phyloP scores from a whole-genome alignment of 768 basidiomycete species.

The Albatrellus ellisii region DNA sequence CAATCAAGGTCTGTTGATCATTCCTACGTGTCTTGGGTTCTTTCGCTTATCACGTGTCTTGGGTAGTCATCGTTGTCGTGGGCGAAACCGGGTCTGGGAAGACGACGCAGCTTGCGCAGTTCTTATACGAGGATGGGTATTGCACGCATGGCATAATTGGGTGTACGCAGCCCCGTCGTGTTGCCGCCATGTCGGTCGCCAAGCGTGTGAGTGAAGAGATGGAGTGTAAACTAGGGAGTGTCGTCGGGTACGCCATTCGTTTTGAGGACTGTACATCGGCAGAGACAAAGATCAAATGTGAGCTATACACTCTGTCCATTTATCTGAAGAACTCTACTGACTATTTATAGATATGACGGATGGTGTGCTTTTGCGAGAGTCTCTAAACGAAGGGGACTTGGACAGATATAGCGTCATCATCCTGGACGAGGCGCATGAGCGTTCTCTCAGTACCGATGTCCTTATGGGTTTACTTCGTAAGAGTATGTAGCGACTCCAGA shows the following conservation, averaged over 20 bases:
- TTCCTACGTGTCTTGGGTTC: background rate
- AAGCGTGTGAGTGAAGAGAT: conserved; percentile 99
- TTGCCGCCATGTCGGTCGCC: conserved; percentile 99
- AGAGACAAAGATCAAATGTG: conserved; percentile 96
- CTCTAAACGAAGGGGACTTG: conserved; percentile 94
- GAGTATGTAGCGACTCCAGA: conserved; percentile 36
- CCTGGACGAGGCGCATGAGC: conserved; percentile 97
- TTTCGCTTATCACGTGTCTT: background rate
- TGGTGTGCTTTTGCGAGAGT: conserved; percentile 95
- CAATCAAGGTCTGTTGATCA: conserved; percentile 63
- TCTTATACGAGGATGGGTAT: conserved; percentile 95
- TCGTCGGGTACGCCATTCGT: conserved; percentile 95
- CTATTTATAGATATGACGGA: conserved; percentile 83
- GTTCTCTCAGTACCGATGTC: conserved; percentile 94
- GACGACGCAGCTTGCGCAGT: conserved; percentile 93
- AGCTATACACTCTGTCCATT: conserved; percentile 16
- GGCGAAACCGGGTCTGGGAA: conserved; percentile 99
- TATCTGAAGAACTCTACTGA: background rate
- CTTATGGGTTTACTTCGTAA: conserved; percentile 93
- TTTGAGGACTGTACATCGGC: conserved; percentile 96
- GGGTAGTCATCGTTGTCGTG: conserved; percentile 78
- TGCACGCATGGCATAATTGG: conserved; percentile 82
- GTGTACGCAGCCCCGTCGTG: conserved; percentile 96
- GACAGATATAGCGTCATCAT: conserved; percentile 96
- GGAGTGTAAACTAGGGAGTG: conserved; percentile 88